phyloP scores from a whole-genome alignment of 2,329 filamentous ascomycete genomes.

The Apiospora malaysiana region DNA sequence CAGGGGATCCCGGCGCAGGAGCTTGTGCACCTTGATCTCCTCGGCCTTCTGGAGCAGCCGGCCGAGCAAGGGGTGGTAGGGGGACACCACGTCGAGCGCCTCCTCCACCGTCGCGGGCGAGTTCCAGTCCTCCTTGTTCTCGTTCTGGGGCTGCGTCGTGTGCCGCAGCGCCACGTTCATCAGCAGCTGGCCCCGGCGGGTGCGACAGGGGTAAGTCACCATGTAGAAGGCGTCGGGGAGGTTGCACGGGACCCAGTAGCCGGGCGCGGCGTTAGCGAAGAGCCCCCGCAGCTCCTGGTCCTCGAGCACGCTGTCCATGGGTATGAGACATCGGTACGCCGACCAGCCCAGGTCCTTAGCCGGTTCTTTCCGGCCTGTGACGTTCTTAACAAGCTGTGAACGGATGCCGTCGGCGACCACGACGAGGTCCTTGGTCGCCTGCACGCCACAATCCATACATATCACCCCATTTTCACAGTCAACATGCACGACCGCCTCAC shows the following conservation, averaged over 20 bases:
- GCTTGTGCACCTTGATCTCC: slow-evolving; percentile 25
- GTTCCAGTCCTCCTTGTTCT: slow-evolving; percentile 22
- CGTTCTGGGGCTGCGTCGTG: slow-evolving; percentile 20
- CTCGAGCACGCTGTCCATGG: slow-evolving; percentile 22
- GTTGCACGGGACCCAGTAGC: slow-evolving; percentile 26
- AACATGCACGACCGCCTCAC: slow-evolving; percentile 20
- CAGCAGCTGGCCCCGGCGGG: neutral
- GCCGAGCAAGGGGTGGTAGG: slow-evolving; percentile 24
- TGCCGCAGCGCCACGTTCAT: slow-evolving; percentile 25
- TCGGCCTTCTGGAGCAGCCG: slow-evolving; percentile 23
- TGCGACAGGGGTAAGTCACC: slow-evolving; percentile 25
- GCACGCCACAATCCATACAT: slow-evolving; percentile 19
- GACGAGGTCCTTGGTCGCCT: slow-evolving; percentile 34
- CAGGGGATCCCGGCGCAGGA: slow-evolving; percentile 25
- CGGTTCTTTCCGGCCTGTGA: slow-evolving; percentile 20
- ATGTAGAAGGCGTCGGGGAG: slow-evolving; percentile 23
- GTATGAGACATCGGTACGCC: slow-evolving; percentile 27
- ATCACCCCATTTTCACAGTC: slow-evolving; percentile 23
- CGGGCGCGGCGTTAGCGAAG: slow-evolving; percentile 19
- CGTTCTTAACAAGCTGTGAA: slow-evolving; percentile 20
- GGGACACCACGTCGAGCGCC: slow-evolving; percentile 21
- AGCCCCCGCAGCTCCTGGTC: slow-evolving; percentile 16
- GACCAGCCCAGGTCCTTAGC: slow-evolving; percentile 23
- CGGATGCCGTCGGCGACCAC: slow-evolving; percentile 38
- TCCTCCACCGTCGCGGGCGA: slow-evolving; percentile 23